Evolutionary conservation across 2,329 filamentous ascomycete species (phyloP).

Genomic region (Verticillium tricorpus): DNA sequence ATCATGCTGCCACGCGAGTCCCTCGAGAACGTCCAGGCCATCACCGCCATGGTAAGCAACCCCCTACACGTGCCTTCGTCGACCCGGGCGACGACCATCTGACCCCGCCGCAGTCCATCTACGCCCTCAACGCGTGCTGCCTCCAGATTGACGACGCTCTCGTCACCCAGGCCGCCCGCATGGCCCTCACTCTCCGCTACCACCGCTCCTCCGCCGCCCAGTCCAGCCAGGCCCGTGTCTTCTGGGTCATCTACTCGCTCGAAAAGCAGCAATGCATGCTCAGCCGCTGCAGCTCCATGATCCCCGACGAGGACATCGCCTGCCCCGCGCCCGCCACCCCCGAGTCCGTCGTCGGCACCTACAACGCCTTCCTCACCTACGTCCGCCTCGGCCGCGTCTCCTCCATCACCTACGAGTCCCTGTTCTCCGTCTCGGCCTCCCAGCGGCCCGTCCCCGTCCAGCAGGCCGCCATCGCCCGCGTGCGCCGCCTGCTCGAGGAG

Average conservation of each 20-base stretch:
- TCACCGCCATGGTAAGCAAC: slow-evolving; percentile 2
- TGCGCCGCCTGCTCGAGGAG: slow-evolving; percentile 20
- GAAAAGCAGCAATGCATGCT: slow-evolving; percentile 30
- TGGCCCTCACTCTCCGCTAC: slow-evolving; percentile 24
- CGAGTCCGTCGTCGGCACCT: slow-evolving; percentile 23
- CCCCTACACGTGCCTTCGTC: no score
- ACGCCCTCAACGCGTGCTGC: slow-evolving; percentile 26
- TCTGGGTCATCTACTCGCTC: slow-evolving; percentile 34
- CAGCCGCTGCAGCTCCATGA: slow-evolving; percentile 24
- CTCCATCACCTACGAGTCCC: slow-evolving; percentile 16
- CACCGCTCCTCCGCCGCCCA: slow-evolving; percentile 17
- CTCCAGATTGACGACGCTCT: slow-evolving; percentile 26
- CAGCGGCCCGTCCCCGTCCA: slow-evolving; percentile 14
- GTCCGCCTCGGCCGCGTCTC: slow-evolving; percentile 24
- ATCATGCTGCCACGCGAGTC: slow-evolving; percentile 8
- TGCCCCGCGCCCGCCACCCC: slow-evolving; percentile 26
- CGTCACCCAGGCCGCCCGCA: slow-evolving; percentile 26
- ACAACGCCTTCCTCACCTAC: slow-evolving; percentile 28
- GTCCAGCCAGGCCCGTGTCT: slow-evolving; percentile 18
- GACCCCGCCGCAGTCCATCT: slow-evolving; percentile 23
- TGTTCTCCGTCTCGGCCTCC: slow-evolving; percentile 29
- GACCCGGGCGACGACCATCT: no score
- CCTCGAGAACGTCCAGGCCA: not conserved
- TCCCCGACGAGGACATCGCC: slow-evolving; percentile 32
- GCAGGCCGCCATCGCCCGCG: slow-evolving; percentile 16